phyloP scores from a whole-genome alignment of 768 basidiomycete genomes.

The Leccinum variicolor region DNA sequence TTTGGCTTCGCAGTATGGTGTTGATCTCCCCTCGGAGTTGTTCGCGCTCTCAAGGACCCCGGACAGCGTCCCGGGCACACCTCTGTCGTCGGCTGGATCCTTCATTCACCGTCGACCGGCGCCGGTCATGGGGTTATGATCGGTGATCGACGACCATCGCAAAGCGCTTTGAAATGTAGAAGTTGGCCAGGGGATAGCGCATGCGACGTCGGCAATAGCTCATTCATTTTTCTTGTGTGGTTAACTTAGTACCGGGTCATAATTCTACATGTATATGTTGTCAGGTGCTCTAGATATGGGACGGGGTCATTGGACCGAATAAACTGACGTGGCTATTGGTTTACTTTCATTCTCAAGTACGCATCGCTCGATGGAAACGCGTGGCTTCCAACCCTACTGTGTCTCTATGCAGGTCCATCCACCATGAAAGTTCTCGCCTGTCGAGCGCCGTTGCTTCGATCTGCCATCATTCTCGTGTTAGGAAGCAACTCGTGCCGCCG shows the following conservation, averaged over 20 bases:
- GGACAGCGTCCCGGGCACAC: slow-evolving; percentile 33
- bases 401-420: too few relatives aligned
- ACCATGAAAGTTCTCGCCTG: too few relatives aligned
- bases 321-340: too few relatives aligned
- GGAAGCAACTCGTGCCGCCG: too few relatives aligned
- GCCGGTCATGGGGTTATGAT: neutral
- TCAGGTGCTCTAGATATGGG: neutral
- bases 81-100: slow-evolving; percentile 16
- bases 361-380: too few relatives aligned
- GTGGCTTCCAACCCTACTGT: too few relatives aligned
- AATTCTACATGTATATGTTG: neutral
- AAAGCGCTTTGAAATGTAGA: neutral
- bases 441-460: too few relatives aligned
- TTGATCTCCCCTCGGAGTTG: slow-evolving; percentile 57
- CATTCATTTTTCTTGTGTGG: neutral
- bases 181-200: neutral
- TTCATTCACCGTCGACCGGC: neutral
- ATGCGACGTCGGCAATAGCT: neutral
- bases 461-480: too few relatives aligned
- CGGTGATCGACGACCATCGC: neutral
- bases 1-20: slow-evolving; percentile 72
- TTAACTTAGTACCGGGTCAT: neutral
- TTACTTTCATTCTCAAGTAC: too few relatives aligned
- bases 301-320: neutral
- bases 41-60: slow-evolving; percentile 53